Percentiles rank a stretch among this genome's conserved stretches.
Evolutionary conservation across 2,329 filamentous ascomycete genomes (phyloP).

Genomic region (Calonectria crousiana): DNA sequence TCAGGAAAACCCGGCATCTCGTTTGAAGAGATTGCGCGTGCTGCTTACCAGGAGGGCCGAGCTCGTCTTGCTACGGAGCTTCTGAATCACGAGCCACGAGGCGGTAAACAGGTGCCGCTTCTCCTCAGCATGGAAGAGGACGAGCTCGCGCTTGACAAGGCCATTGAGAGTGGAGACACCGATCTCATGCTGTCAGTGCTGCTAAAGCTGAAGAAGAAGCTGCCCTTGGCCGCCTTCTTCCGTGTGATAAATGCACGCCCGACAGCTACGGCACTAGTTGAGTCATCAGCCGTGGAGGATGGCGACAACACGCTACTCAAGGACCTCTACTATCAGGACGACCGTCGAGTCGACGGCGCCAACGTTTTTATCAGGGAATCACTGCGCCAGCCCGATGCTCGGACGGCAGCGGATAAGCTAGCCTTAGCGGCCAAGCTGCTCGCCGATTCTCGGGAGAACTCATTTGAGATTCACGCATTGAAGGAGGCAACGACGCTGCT

Average conservation of each 20-base stretch:
- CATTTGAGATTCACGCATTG: conserved; percentile 79
- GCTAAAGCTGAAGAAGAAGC: conserved; percentile 87
- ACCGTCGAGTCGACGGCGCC: conserved; percentile 88
- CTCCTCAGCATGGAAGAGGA: conserved; percentile 96
- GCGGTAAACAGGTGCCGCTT: conserved; percentile 94
- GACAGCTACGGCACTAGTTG: conserved; percentile 88
- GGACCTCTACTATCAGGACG: conserved; percentile 97
- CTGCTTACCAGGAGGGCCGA: conserved; percentile 94
- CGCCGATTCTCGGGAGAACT: conserved; percentile 83
- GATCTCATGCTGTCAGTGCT: conserved; percentile 94
- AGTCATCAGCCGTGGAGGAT: conserved; percentile 79
- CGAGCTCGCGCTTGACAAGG: conserved; percentile 93
- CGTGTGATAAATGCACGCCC: conserved; percentile 88
- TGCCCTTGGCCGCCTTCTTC: conserved; percentile 93
- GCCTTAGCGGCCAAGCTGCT: conserved; percentile 87
- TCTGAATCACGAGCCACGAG: conserved; percentile 92
- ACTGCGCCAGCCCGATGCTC: conserved; percentile 76
- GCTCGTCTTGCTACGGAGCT: conserved; percentile 89
- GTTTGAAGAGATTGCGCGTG: conserved; percentile 92
- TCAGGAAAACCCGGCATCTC: conserved; percentile 92
- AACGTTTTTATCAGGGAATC: conserved; percentile 90
- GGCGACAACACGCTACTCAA: conserved; percentile 86
- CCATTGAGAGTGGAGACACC: conserved; percentile 94
- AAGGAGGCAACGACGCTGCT: conserved; percentile 85
- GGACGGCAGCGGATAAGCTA: conserved; percentile 85